Evolutionary conservation across 805 yeast species (phyloP), one percentile per base, ranked within the genome.

Genomic region (Wickerhamiella parazyma): DNA sequence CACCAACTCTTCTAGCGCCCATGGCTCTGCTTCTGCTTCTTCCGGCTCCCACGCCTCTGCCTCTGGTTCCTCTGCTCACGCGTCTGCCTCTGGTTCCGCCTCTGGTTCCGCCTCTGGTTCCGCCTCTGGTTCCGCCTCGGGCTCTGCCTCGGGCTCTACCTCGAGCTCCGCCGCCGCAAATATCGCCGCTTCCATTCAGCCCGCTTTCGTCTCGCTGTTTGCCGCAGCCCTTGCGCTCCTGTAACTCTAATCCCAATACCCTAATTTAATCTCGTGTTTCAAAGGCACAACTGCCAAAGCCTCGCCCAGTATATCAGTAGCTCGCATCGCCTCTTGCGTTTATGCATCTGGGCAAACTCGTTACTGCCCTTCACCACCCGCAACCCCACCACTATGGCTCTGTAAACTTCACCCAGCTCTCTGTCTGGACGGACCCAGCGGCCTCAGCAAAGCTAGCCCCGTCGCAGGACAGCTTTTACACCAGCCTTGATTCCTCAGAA

Each of bases 381-480:
- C n/a, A 21, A 8, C 8, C 24, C 24, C 24, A 8, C 24, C 8
- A 8, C 5, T 21, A 21, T 21, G 24, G 24, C 8, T 5, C 24
- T 6, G 24, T 5, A 5, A 21, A 5, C 5, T 8, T 6, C 8
- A 21, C 8, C 8, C 24, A 21, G 24, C 31, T 28, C 31, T 6
- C 29, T 10, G 31, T 14, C 5, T 28, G 31, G 31, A 28, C 31
- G 5, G 31, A 7, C 14, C 12, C 31, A 3, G 16, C 31, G 16
- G 16, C 16, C 31, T 28, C 31, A 11, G 16, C 16, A 3, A 16
- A 14, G n/a, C 6, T 12, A 3, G 4, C 31, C 8, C 31, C 31
- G 2, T 11, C 31, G 6, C 31, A 39, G 17, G 55, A 51, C 31
- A 9, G 14, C 9, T 51, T 50, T 45, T 51, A 51, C 42, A 10